Conservation (phyloP, 352 stramenopile genomes). For the Pythium volutum region DNA sequence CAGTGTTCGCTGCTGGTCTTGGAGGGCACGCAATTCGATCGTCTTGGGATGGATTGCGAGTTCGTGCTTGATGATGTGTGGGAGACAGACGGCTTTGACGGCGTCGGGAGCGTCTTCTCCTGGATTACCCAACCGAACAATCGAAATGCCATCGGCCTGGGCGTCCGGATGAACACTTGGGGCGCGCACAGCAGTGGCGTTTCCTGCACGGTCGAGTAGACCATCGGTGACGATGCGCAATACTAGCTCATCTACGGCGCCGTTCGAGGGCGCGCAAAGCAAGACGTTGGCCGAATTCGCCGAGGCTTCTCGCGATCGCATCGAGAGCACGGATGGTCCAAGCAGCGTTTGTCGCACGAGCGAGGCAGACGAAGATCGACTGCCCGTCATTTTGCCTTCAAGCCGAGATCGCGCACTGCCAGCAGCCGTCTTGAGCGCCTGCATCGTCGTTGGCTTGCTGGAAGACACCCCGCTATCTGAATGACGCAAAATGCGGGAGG, state of each 20-base stretch:
- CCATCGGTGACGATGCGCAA: conserved; percentile 82
- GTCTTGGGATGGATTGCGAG: conserved; percentile 82
- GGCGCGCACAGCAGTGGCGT: conserved; percentile 50
- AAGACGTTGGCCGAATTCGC: conserved; percentile 64
- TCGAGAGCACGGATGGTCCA: conserved; percentile 25
- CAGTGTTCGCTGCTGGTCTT: conserved; percentile 64
- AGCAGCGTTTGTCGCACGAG: conserved; percentile 54
- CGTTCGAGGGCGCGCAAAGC: conserved; percentile 89
- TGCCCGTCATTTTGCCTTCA: conserved; percentile 56
- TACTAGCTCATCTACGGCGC: conserved; percentile 89
- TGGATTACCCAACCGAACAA: conserved; percentile 78
- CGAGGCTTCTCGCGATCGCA: conserved; percentile 20
- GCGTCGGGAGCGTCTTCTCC: conserved; percentile 67
- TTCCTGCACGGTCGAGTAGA: conserved; percentile 58
- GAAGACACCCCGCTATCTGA: conserved; percentile 26
- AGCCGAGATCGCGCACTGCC: conserved; percentile 52
- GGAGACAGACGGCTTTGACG: conserved; percentile 76
- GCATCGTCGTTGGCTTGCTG: conserved; percentile 51
- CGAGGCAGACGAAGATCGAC: conserved; percentile 18
- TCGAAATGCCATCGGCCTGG: conserved; percentile 50
- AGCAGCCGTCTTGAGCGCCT: conserved; percentile 57
- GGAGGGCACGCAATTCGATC: conserved; percentile 51
- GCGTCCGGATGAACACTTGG: conserved; percentile 67
- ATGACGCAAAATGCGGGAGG: conserved; percentile 61
- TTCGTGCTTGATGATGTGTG: conserved; percentile 78